Base-by-base conservation (phyloP, 1,284 basidiomycete species). In the Trichosporon inkin region DNA sequence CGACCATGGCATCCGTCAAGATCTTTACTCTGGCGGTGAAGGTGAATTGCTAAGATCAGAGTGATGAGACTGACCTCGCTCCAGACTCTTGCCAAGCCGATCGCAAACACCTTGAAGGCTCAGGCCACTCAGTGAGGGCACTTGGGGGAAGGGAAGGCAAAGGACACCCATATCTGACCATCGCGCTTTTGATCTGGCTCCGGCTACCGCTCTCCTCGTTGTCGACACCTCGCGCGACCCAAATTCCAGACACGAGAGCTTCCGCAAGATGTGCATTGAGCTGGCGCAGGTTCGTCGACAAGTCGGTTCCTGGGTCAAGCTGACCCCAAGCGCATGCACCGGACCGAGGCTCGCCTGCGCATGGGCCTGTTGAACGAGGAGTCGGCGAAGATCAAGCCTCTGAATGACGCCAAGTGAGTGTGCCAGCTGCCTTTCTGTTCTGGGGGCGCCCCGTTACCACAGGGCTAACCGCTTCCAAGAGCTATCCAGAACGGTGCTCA, bases 401-500 rank as follows among this genome's bases (percentile, higher is more conserved):
- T 93, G 34, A 92, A 90, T 4, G 91, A 94, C 75, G 83, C 86
- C 14, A 84, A 84, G 90, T 91, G 64, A 66, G 82, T 79, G 14
- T 14, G 10, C 1, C 22, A 3, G 14, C 13, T 24, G 4, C 8
- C 40, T 32, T 37, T 11, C 16, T 11, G 16, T 1, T 36, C 14
- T 36, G 17, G n/a, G 53, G n/a, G 54, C 6, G 39, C 53, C 20
- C 2, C 8, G 13, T 58, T 39, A n/a, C n/a, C n/a, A n/a, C 34
- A 10, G 17, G 11, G 24, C 44, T 49, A 13, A 49, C 44, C 20
- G 4, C 28, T 8, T 10, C 49, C 28, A 62, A 92, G 91, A 67
- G 91, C 91, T 0, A 89, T 93, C 56, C 90, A 92, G 68, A 92
- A 88, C 68, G 91, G 91, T 14, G 89, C 91, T 13, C 92, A 90